These are phyloP conservation scores for Phaeosphaeriaceae sp. DNA, from an alignment of 2,329 filamentous ascomycete species.

Conservation along the genomic window DNA sequence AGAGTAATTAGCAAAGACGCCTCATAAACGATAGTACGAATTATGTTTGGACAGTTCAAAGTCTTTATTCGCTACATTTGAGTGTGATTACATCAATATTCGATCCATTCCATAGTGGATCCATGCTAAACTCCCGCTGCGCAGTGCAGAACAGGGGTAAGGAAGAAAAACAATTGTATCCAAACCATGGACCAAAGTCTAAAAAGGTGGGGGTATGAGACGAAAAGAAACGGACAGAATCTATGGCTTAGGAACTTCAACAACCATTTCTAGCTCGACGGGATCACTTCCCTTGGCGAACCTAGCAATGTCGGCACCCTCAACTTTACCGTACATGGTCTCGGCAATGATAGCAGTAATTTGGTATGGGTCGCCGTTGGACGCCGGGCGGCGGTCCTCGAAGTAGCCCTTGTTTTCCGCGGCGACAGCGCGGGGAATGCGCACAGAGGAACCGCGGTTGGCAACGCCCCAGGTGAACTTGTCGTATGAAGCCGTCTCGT, in stretches of 20 bases:
- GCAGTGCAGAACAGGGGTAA: conserved; percentile 4
- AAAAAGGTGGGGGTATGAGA: conserved; percentile 20
- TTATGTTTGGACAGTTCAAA: no score
- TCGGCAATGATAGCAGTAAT: conserved; percentile 82
- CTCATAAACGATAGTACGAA: no score
- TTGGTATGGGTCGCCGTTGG: conserved; percentile 87
- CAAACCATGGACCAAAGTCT: neutral
- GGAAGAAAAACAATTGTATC: neutral
- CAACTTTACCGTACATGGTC: conserved; percentile 62
- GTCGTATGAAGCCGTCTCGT: conserved; percentile 95
- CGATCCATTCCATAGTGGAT: neutral
- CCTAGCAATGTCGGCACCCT: conserved; percentile 55
- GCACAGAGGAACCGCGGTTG: conserved; percentile 92
- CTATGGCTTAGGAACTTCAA: conserved; percentile 37
- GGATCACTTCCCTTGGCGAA: conserved; percentile 45
- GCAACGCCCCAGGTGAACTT: conserved; percentile 93
- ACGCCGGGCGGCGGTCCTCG: conserved; percentile 71
- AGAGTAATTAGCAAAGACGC: no score
- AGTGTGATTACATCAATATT: neutral
- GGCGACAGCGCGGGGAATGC: conserved; percentile 84
- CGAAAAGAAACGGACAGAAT: conserved; percentile 3
- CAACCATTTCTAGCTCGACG: conserved; percentile 45
- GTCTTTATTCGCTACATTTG: neutral
- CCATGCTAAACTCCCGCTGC: conserved; percentile 6
- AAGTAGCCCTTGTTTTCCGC: conserved; percentile 95